Evolutionary conservation across 345 rosid genomes (phyloP).

Genomic region (Linum usitatissimum): DNA sequence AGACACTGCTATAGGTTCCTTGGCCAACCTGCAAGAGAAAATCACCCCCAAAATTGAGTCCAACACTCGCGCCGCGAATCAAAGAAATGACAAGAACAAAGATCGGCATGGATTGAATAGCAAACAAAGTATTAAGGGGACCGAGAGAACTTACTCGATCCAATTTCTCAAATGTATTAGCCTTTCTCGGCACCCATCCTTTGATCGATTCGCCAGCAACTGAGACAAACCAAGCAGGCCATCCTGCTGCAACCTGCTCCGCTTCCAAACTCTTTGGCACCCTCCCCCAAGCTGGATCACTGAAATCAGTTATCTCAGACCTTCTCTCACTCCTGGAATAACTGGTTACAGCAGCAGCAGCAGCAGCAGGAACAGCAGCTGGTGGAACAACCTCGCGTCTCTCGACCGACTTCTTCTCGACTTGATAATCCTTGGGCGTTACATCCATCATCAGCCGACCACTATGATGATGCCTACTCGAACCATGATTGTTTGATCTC

Average conservation of each 20-base stretch:
- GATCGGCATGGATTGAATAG: not conserved
- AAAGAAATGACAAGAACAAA: not conserved
- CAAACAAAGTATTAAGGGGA: not conserved
- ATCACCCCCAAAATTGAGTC: too few species aligned
- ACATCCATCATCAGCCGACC: conserved; percentile 33
- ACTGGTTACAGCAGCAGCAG: not conserved
- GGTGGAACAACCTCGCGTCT: conserved; percentile 8
- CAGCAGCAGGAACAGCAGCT: conserved; percentile 1
- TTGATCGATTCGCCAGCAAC: conserved; percentile 69
- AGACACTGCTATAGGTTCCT: conserved; percentile 92
- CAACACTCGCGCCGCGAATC: not conserved
- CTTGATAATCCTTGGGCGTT: conserved; percentile 14
- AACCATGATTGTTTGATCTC: conserved; percentile 28
- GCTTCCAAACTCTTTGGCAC: conserved; percentile 35
- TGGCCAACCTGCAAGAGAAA: conserved; percentile 76
- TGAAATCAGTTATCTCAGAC: conserved; percentile 18
- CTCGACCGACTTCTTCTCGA: conserved; percentile 19
- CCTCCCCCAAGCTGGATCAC: conserved; percentile 27
- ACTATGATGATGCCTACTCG: conserved; percentile 32
- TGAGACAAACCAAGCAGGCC: conserved; percentile 86
- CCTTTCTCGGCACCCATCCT: conserved; percentile 72
- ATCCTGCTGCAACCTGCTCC: conserved; percentile 64
- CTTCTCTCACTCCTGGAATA: conserved; percentile 4
- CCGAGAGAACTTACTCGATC: conserved; percentile 45
- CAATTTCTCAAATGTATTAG: conserved; percentile 63